Evolutionary conservation across 352 stramenopile species (phyloP), one percentile per base, ranked within the genome.

Genomic region (Hyphochytrium catenoides): DNA sequence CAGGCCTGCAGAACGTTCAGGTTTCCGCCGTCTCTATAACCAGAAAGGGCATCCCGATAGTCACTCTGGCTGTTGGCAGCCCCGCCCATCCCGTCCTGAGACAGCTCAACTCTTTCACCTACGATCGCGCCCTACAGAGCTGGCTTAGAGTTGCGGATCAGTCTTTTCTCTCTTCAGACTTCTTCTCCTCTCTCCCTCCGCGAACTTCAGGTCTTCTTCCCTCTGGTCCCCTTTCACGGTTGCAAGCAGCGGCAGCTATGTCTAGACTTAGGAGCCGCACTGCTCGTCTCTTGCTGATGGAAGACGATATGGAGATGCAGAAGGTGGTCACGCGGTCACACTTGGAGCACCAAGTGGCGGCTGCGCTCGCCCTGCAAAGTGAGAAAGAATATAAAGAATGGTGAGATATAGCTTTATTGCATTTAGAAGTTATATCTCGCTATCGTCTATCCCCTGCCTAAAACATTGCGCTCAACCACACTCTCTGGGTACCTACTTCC

Each of bases 91-190:
- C n/a, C n/a, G n/a, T n/a, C n/a, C n/a, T n/a, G n/a, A n/a, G n/a
- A n/a, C 70, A 51, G 14, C 39, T 84, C 26, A 41, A 77, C 19
- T 78, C 67, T 24, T 84, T 73, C 49, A 74, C 62, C 9, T 84
- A 75, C 23, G 70, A 84, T 26, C 34, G 43, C 6, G 48, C 30
- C 25, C 79, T 84, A 67, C 40, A 51, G 18, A 59, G 52, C 28
- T 84, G 70, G 69, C 75, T 84, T 64, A 64, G 70, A 29, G 62
- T 81, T 7, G 65, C 64, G 9, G 70, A 81, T 42, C 62, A 79
- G 36, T 75, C 54, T 29, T 84, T 84, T 39, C 58, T 73, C 16
- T 84, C 67, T 39, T 84, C 70, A 6, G 70, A 84, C 33, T 84
- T 84, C 41, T 52, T 58, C 30, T 62, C 69, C 26, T 59, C 61